Conservation (phyloP, 768 basidiomycete species). For the Russula dissimulans region DNA sequence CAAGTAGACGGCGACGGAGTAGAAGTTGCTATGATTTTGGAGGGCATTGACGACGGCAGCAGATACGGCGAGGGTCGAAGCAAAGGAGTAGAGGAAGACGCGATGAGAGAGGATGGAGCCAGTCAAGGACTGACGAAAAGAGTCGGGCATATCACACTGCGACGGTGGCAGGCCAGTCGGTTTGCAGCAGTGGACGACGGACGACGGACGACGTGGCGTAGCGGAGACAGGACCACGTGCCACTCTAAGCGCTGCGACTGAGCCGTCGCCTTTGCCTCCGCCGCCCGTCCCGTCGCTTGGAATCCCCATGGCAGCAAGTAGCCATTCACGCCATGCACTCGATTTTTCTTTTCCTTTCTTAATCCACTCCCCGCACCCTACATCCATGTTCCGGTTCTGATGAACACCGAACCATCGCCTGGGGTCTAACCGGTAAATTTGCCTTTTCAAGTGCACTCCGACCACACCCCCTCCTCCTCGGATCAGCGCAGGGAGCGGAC, state of each 20-base stretch:
- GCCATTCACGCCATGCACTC: background rate
- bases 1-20: slow-evolving; percentile 86
- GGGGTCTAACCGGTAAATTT: background rate
- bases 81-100: slow-evolving; percentile 55
- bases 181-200: too few species aligned
- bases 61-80: slow-evolving; percentile 61
- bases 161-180: too few species aligned
- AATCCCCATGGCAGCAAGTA: slow-evolving; percentile 5
- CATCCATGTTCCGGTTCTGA: background rate
- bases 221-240: slow-evolving; percentile 4
- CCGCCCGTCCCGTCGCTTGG: background rate
- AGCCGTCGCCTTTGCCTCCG: background rate
- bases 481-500: slow-evolving; percentile 5
- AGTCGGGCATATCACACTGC: slow-evolving; percentile 28
- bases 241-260: background rate
- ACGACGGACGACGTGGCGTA: slow-evolving; percentile 2
- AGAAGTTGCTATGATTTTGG: slow-evolving; percentile 83
- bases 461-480: slow-evolving; percentile 6
- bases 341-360: background rate
- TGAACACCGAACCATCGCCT: background rate
- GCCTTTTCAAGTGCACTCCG: slow-evolving; percentile 5
- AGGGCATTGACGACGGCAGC: slow-evolving; percentile 74
- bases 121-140: slow-evolving; percentile 42
- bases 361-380: background rate
- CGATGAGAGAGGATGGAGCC: slow-evolving; percentile 50